phyloP scores from a whole-genome alignment of 2,329 filamentous ascomycete species.

The Ascochyta viciae-villosae region DNA sequence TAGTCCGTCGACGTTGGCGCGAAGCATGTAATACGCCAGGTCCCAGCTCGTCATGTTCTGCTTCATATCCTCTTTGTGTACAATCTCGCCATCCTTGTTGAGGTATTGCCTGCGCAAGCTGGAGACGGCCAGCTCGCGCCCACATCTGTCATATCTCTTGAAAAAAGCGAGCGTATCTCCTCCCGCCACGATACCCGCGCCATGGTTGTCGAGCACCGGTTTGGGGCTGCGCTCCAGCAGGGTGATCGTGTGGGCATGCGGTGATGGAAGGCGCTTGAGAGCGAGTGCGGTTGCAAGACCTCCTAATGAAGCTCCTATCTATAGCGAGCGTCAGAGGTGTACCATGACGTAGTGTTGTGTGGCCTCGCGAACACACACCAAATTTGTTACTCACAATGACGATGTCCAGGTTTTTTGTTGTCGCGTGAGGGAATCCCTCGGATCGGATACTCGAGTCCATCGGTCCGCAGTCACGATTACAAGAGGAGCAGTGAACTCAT shows the following conservation, averaged over 20 bases:
- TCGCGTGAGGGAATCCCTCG: conserved; percentile 21
- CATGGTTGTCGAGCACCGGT: conserved; percentile 40
- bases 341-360: conserved; percentile 5
- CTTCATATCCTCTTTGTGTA: conserved; percentile 37
- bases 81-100: conserved; percentile 36
- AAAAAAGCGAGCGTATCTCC: conserved; percentile 41
- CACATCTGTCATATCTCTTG: conserved; percentile 36
- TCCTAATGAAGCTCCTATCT: conserved; percentile 43
- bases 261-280: conserved; percentile 33
- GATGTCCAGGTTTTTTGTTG: conserved; percentile 31
- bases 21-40: conserved; percentile 41
- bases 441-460: conserved; percentile 14
- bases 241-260: conserved; percentile 35
- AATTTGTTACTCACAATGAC: conserved; percentile 28
- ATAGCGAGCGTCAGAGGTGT: conserved; percentile 5
- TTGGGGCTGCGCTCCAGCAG: conserved; percentile 44
- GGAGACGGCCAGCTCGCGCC: conserved; percentile 33
- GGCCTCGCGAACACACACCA: neutral
- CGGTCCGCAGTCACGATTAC: conserved; percentile 14
- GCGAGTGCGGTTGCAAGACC: conserved; percentile 38
- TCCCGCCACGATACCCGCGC: conserved; percentile 44
- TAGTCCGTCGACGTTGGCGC: conserved; percentile 42
- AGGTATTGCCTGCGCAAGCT: conserved; percentile 38
- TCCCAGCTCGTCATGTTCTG: conserved; percentile 49
- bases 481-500: conserved; percentile 3